These are phyloP conservation scores for Wilcoxina mikolae DNA, from an alignment of 495 filamentous ascomycete genomes.

Conservation along the genomic window DNA sequence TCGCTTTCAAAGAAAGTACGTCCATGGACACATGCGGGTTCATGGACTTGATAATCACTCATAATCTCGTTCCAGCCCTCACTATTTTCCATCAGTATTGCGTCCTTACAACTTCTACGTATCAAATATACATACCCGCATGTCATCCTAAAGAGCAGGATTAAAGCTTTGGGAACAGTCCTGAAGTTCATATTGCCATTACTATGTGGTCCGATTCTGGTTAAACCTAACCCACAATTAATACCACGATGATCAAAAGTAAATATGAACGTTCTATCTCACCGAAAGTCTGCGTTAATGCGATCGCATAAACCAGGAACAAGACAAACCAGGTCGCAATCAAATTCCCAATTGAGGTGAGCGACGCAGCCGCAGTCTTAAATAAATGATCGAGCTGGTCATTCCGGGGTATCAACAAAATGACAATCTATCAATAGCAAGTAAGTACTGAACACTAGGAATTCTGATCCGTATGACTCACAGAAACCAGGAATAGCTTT, in stretches of 20 bases:
- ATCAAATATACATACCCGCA: conserved; percentile 39
- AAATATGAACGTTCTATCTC: background rate
- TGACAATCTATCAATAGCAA: conserved; percentile 41
- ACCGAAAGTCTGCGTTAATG: conserved; percentile 90
- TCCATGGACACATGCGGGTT: conserved; percentile 58
- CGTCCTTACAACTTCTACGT: background rate
- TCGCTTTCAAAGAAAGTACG: conserved; percentile 65
- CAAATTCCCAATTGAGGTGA: conserved; percentile 79
- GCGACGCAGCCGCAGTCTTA: conserved; percentile 91
- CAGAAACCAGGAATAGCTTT: conserved; percentile 80
- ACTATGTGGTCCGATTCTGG: conserved; percentile 61
- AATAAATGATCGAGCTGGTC: conserved; percentile 97
- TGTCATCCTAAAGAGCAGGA: conserved; percentile 83
- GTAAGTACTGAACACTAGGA: background rate
- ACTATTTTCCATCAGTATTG: conserved; percentile 9
- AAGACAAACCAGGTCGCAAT: conserved; percentile 94
- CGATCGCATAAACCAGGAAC: conserved; percentile 92
- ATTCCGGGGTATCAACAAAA: conserved; percentile 89
- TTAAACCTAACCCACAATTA: conserved; percentile 37
- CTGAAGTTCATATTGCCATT: conserved; percentile 81
- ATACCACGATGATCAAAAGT: background rate
- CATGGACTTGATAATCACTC: conserved; percentile 81
- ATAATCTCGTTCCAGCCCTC: conserved; percentile 95
- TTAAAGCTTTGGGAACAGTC: conserved; percentile 80
- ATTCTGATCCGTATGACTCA: too few relatives aligned